Evolutionary conservation across 2,329 filamentous ascomycete genomes (phyloP).

Genomic region (Phialophora expanda): DNA sequence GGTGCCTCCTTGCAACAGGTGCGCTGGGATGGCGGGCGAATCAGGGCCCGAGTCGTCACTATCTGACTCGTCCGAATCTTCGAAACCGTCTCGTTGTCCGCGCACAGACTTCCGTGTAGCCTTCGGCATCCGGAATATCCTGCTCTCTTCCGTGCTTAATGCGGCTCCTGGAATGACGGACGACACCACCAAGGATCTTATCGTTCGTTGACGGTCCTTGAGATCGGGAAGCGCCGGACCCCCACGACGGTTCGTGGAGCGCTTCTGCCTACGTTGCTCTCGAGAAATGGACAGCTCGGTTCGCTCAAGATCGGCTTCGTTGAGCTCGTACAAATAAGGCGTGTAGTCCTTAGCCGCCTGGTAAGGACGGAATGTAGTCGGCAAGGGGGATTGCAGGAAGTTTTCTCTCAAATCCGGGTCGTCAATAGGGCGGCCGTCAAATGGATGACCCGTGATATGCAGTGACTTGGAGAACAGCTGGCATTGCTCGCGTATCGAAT

Average conservation of each 20-base stretch:
- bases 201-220: slow-evolving; percentile 90
- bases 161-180: slow-evolving; percentile 89
- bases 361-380: slow-evolving; percentile 83
- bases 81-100: slow-evolving; percentile 64
- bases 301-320: slow-evolving; percentile 84
- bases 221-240: slow-evolving; percentile 94
- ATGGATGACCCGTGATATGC: slow-evolving; percentile 91
- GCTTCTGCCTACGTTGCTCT: slow-evolving; percentile 92
- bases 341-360: slow-evolving; percentile 93
- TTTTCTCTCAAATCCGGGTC: slow-evolving; percentile 85
- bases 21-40: slow-evolving; percentile 75
- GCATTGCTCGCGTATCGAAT: slow-evolving; percentile 94
- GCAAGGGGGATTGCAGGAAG: slow-evolving; percentile 83
- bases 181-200: slow-evolving; percentile 89
- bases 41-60: slow-evolving; percentile 80
- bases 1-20: slow-evolving; percentile 72
- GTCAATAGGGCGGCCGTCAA: slow-evolving; percentile 90
- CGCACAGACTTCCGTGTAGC: slow-evolving; percentile 61
- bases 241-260: slow-evolving; percentile 90
- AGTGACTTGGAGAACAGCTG: slow-evolving; percentile 93
- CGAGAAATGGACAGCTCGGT: slow-evolving; percentile 92
- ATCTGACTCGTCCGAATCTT: slow-evolving; percentile 88
- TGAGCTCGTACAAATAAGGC: slow-evolving; percentile 92
- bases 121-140: slow-evolving; percentile 79
- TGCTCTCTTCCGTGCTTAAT: slow-evolving; percentile 77